A percentile compares a stretch with the other conserved stretches of the same genome.
Evolutionary conservation across 2,329 filamentous ascomycete genomes (phyloP).

Genomic region (Cyphellophora europaea): DNA sequence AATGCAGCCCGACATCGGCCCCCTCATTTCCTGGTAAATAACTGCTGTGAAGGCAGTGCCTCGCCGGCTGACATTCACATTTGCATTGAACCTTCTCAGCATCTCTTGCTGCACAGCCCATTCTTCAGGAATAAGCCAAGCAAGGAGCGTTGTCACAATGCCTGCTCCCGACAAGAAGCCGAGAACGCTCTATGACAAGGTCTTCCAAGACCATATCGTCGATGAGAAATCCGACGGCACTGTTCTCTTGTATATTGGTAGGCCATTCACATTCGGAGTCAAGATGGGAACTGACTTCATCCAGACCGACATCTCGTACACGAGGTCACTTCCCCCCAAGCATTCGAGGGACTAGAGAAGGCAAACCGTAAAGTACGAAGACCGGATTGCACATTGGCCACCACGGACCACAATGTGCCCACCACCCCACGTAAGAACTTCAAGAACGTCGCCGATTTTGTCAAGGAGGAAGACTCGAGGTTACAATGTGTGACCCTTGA

Average conservation of each 20-base stretch:
- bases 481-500: conserved; percentile 92
- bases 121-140: neutral
- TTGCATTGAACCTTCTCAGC: too few relatives aligned
- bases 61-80: neutral
- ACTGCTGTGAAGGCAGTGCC: too few relatives aligned
- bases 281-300: conserved; percentile 1
- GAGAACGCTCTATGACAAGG: conserved; percentile 94
- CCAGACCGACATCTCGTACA: conserved; percentile 90
- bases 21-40: too few relatives aligned
- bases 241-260: conserved; percentile 85
- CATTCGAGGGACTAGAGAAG: conserved; percentile 90
- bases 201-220: conserved; percentile 87
- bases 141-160: conserved; percentile 41
- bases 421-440: conserved; percentile 84
- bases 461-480: conserved; percentile 87
- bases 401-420: conserved; percentile 96
- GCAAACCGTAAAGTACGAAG: conserved; percentile 79
- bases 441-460: conserved; percentile 88
- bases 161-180: conserved; percentile 62
- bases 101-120: too few relatives aligned
- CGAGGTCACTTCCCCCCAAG: conserved; percentile 98
- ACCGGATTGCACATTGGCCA: conserved; percentile 93
- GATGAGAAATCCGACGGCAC: conserved; percentile 93
- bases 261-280: conserved; percentile 21
- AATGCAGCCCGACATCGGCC: neutral